phyloP scores from a whole-genome alignment of 257 asterid genomes.

The Ehretia macrophylla region DNA sequence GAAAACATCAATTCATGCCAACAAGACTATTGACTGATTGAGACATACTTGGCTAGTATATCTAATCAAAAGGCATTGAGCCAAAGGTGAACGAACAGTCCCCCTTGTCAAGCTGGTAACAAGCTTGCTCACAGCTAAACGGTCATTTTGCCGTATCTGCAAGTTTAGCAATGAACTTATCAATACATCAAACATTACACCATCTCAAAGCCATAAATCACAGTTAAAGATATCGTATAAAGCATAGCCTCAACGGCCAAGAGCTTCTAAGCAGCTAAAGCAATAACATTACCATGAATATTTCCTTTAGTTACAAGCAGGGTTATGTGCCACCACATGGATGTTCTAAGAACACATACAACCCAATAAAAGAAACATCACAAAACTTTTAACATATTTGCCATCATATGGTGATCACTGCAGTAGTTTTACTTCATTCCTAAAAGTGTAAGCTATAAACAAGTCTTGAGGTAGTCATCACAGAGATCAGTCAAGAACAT shows the following conservation, averaged over 20 bases:
- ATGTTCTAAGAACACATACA: background rate
- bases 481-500: no score
- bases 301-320: no score
- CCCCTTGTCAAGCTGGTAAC: conserved; percentile 94
- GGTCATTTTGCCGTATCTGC: conserved; percentile 94
- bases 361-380: no score
- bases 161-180: conserved; percentile 8
- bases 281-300: no score
- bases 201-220: background rate
- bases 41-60: conserved; percentile 79
- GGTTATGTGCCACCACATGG: background rate
- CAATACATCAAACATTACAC: background rate
- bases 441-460: no score
- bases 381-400: no score
- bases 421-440: no score
- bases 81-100: conserved; percentile 85
- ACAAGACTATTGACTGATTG: background rate
- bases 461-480: no score
- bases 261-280: no score
- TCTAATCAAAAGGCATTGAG: conserved; percentile 93
- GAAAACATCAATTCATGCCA: background rate
- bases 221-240: no score
- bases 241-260: no score
- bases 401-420: no score
- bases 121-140: conserved; percentile 91